phyloP scores from a whole-genome alignment of 1,139 yeast species.

The Ogataea hybrid region DNA sequence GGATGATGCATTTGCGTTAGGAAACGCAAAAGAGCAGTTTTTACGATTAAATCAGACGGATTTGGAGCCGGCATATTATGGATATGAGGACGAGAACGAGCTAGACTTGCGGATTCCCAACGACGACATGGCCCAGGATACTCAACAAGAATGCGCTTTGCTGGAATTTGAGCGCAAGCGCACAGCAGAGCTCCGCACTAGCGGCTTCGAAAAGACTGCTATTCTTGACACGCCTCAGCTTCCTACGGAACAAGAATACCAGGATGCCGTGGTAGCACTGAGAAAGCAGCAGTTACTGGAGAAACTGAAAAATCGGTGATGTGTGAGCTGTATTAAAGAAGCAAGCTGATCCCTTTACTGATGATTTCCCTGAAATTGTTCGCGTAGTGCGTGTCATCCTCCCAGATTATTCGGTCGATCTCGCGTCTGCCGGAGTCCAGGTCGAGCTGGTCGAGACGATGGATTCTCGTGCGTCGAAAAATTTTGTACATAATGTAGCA shows the following conservation, averaged over 20 bases:
- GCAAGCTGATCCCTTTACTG: slow-evolving; percentile 22
- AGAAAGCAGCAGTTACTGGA: slow-evolving; percentile 38
- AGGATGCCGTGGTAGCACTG: slow-evolving; percentile 41
- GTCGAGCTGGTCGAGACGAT: slow-evolving; percentile 66
- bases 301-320: slow-evolving; percentile 28
- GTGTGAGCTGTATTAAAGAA: slow-evolving; percentile 16
- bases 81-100: slow-evolving; percentile 42
- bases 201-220: neutral
- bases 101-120: neutral
- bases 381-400: slow-evolving; percentile 49
- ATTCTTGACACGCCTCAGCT: slow-evolving; percentile 18
- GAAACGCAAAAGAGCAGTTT: slow-evolving; percentile 28
- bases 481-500: slow-evolving; percentile 57
- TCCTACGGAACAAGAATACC: slow-evolving; percentile 44
- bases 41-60: slow-evolving; percentile 23
- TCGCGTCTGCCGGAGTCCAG: slow-evolving; percentile 79
- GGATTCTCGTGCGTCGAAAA: slow-evolving; percentile 53
- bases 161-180: slow-evolving; percentile 16
- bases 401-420: slow-evolving; percentile 68
- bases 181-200: neutral
- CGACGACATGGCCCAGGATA: neutral
- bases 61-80: slow-evolving; percentile 45
- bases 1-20: neutral
- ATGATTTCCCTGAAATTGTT: slow-evolving; percentile 31
- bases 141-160: neutral